A percentile compares a stretch with the other conserved stretches of the same genome.
These are phyloP conservation scores for Skeletonema tropicum DNA, from an alignment of 108 stramenopile species.

Conservation along the genomic window DNA sequence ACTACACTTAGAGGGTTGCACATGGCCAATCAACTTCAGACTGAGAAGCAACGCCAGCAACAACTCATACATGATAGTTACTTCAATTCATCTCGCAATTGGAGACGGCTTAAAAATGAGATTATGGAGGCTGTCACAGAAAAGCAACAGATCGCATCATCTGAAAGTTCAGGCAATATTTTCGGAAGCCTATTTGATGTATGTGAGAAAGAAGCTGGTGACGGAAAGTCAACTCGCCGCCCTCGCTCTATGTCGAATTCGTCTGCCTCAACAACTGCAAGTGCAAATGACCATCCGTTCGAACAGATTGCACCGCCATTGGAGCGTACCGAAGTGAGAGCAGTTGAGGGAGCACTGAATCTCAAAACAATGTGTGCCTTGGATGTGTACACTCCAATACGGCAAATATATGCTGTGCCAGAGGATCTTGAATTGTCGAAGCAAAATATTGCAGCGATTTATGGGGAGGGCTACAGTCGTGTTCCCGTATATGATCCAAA, in stretches of 20 bases:
- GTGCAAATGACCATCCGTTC: neutral
- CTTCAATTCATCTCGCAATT: slow-evolving; percentile 23
- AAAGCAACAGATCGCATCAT: slow-evolving; percentile 7
- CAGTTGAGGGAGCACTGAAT: slow-evolving; percentile 60
- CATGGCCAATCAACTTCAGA: slow-evolving; percentile 28
- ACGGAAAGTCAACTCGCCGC: neutral
- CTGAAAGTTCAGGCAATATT: neutral
- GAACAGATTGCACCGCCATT: slow-evolving; percentile 54
- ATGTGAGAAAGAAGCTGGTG: neutral
- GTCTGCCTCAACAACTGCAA: neutral
- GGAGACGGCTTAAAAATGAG: slow-evolving; percentile 53
- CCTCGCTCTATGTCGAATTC: slow-evolving; percentile 7
- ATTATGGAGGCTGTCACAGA: slow-evolving; percentile 52
- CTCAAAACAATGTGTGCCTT: slow-evolving; percentile 64
- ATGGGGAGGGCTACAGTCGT: slow-evolving; percentile 57
- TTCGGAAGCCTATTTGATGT: neutral
- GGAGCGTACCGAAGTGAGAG: slow-evolving; percentile 46
- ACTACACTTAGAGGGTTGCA: slow-evolving; percentile 4
- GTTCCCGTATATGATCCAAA: slow-evolving; percentile 65
- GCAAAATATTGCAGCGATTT: slow-evolving; percentile 59
- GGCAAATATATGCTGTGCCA: slow-evolving; percentile 53
- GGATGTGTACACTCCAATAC: slow-evolving; percentile 67
- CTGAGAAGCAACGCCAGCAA: slow-evolving; percentile 13
- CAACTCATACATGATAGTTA: slow-evolving; percentile 14
- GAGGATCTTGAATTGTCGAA: slow-evolving; percentile 55